Base-by-base conservation (phyloP, 2,329 filamentous ascomycete genomes). In the Paracoccidioides lutzii region DNA sequence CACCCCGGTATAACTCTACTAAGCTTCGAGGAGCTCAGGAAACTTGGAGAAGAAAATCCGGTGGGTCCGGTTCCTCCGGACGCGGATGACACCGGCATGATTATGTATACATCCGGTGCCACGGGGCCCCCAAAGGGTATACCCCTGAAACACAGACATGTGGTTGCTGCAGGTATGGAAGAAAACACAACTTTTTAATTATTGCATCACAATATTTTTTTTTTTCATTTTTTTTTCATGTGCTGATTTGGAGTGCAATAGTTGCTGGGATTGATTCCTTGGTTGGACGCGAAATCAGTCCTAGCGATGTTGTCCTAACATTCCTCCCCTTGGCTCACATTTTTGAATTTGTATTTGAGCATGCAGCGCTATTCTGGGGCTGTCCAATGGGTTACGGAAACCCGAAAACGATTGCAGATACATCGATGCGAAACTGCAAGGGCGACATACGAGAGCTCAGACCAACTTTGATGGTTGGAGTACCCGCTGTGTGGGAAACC, bases 261-360 rank as follows among this genome's bases (percentile, higher is more conserved):
- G 81, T 95, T 60, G 86, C 90, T 49, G 91, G 93, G 68, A 81
- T 95, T 48, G 81, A 84, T 65, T 80, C 80, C 46, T 83, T 88
- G 58, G 83, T 97, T 48, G 87, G 86, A 28, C 82, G 84, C 57
- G 85, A 85, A 64, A 81, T 97, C 52, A 85, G 83, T 57, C 82
- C 85, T 55, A 82, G 80, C 49, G 93, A 97, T 63, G 80, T 81
- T 51, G 77, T 97, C 44, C 79, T 97, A 48, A 88, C 90, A 28
- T 98, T 96, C 71, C 81, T 98, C 12, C 93, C 93, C 3, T 82
- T 94, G 52, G 91, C 93, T 1, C 93, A 98, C 68, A 97, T 97
- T 65, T 83, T 97, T 64, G 93, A 97, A 72, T 93, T 95, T 71
- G 87, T 91, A 58, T 88, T 98, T 62, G 93, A 98, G 73, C 95